phyloP scores from a whole-genome alignment of 2,329 filamentous ascomycete species.

The Xylaria hypoxylon region DNA sequence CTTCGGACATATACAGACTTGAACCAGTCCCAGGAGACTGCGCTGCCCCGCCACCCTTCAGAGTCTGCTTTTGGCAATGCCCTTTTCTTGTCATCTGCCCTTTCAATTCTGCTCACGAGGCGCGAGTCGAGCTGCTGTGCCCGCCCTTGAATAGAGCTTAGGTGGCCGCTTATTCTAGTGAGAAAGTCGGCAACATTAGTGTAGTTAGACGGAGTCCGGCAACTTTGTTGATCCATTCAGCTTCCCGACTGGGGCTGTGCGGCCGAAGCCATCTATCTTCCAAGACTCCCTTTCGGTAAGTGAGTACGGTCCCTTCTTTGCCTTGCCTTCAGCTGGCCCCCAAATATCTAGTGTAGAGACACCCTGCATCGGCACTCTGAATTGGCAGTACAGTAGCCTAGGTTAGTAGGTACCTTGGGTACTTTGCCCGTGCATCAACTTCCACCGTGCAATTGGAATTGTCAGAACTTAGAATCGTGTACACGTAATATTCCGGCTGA shows the following conservation, averaged over 20 bases:
- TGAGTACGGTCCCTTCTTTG: slow-evolving; percentile 38
- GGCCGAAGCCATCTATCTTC: slow-evolving; percentile 23
- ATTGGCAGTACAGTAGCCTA: background rate
- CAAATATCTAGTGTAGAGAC: slow-evolving; percentile 31
- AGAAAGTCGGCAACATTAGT: slow-evolving; percentile 27
- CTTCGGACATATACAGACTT: slow-evolving; percentile 15
- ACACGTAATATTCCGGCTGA: slow-evolving; percentile 29
- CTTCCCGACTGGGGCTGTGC: slow-evolving; percentile 36
- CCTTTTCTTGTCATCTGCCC: slow-evolving; percentile 30
- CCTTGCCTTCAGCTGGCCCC: slow-evolving; percentile 49
- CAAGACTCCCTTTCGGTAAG: slow-evolving; percentile 32
- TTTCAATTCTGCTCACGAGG: slow-evolving; percentile 27
- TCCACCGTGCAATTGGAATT: slow-evolving; percentile 12
- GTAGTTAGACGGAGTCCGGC: slow-evolving; percentile 26
- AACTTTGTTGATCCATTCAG: slow-evolving; percentile 37
- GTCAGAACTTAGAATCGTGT: slow-evolving; percentile 16
- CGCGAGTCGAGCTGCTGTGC: slow-evolving; percentile 21
- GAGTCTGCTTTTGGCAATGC: slow-evolving; percentile 29
- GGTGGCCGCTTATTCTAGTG: slow-evolving; percentile 31
- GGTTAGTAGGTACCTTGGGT: background rate
- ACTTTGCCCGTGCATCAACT: slow-evolving; percentile 11
- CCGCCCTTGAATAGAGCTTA: slow-evolving; percentile 24
- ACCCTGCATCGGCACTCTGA: slow-evolving; percentile 26
- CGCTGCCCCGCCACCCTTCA: slow-evolving; percentile 11
- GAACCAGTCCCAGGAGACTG: slow-evolving; percentile 20